Conservation (phyloP, 176 grass and related monocot species). For the Carex pumila region DNA sequence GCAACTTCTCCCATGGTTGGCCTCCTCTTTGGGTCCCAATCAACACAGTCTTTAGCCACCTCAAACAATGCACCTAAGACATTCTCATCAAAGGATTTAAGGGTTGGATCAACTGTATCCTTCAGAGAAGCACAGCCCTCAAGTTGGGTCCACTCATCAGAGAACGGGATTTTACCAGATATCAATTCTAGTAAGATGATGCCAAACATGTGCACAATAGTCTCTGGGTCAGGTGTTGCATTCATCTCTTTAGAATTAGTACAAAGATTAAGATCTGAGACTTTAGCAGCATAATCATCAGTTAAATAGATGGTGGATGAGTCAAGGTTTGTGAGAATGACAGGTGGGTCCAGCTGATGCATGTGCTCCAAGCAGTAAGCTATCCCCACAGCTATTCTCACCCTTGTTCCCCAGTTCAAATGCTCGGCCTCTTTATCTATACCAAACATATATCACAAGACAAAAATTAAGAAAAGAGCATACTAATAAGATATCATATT, state of each 20-base stretch:
- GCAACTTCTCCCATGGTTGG: constrained; percentile 50
- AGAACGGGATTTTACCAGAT: constrained; percentile 49
- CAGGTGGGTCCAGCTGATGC: constrained; percentile 64
- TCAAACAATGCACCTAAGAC: constrained; percentile 36
- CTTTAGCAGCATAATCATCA: constrained; percentile 81
- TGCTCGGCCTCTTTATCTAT: constrained; percentile 66
- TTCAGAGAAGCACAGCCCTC: constrained; percentile 53
- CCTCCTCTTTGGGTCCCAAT: constrained; percentile 37
- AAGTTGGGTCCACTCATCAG: constrained; percentile 36
- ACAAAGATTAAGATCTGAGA: constrained; percentile 72
- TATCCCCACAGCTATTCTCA: constrained; percentile 61
- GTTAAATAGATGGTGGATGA: constrained; percentile 71
- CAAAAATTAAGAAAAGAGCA: not conserved
- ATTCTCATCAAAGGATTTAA: constrained; percentile 28
- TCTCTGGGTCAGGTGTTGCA: constrained; percentile 21
- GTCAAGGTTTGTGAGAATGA: constrained; percentile 46
- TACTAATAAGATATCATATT: not conserved
- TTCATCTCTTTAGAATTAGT: not conserved
- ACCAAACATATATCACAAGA: not conserved
- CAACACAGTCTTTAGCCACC: constrained; percentile 45
- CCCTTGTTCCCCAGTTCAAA: constrained; percentile 63
- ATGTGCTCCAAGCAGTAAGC: constrained; percentile 91
- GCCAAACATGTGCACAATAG: constrained; percentile 72
- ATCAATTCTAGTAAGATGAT: constrained; percentile 83
- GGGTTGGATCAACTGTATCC: constrained; percentile 49